phyloP scores from a whole-genome alignment of 169 alveolate species.

The Cryptosporidium bovis region DNA sequence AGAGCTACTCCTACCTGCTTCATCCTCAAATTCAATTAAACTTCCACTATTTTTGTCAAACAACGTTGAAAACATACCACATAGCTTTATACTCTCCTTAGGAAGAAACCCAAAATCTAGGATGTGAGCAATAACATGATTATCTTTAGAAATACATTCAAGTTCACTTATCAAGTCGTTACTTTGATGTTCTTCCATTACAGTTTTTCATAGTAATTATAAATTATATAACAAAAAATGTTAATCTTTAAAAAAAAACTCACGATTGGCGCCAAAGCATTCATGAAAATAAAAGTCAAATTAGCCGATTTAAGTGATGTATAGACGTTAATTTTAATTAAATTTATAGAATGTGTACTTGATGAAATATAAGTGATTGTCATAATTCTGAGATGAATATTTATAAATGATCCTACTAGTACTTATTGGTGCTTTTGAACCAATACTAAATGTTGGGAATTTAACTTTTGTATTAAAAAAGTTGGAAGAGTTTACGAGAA shows the following conservation, averaged over 20 bases:
- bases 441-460: slow-evolving; percentile 8
- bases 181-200: slow-evolving; percentile 8
- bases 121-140: slow-evolving; percentile 12
- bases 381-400: no score
- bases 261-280: not conserved
- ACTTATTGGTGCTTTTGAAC: slow-evolving; percentile 65
- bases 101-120: slow-evolving; percentile 64
- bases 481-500: slow-evolving; percentile 25
- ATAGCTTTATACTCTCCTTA: slow-evolving; percentile 11
- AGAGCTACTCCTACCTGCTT: not conserved
- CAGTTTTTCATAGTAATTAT: not conserved
- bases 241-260: not conserved
- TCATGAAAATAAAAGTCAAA: not conserved
- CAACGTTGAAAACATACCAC: slow-evolving; percentile 8
- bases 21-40: slow-evolving; percentile 37
- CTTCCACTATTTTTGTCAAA: slow-evolving; percentile 23
- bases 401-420: slow-evolving; percentile 27
- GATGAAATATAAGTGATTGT: no score
- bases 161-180: slow-evolving; percentile 18
- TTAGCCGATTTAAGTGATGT: not conserved
- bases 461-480: slow-evolving; percentile 32
- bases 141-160: slow-evolving; percentile 30
- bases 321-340: no score
- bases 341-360: no score
- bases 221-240: not conserved